Evolutionary conservation across 2,329 filamentous ascomycete genomes (phyloP).

Genomic region (Chrysoporthe deuterocubensis): DNA sequence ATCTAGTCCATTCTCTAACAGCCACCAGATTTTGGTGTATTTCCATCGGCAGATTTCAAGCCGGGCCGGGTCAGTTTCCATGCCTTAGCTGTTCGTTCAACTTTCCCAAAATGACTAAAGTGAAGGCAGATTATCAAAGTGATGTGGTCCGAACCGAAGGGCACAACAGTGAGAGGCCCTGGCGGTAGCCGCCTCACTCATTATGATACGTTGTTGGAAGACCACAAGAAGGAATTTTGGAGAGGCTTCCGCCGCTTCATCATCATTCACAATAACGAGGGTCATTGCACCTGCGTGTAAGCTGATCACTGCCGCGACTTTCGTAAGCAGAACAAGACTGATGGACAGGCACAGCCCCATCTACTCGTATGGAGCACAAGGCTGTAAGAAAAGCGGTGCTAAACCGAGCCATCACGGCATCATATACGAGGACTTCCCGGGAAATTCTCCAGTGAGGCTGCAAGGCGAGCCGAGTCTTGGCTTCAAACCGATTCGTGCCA

Average conservation of each 20-base stretch:
- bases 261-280: slow-evolving; percentile 54
- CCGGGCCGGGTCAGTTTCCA: slow-evolving; percentile 13
- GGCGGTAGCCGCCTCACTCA: slow-evolving; percentile 36
- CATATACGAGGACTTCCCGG: slow-evolving; percentile 43
- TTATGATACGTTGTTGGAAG: slow-evolving; percentile 29
- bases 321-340: background rate
- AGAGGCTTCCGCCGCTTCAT: slow-evolving; percentile 59
- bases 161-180: slow-evolving; percentile 7
- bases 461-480: slow-evolving; percentile 52
- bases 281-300: slow-evolving; percentile 62
- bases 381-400: slow-evolving; percentile 56
- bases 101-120: slow-evolving; percentile 4
- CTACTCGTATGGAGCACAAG: slow-evolving; percentile 57
- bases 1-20: background rate
- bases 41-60: background rate
- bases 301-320: slow-evolving; percentile 30
- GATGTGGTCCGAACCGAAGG: slow-evolving; percentile 55
- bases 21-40: background rate
- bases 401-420: slow-evolving; percentile 59
- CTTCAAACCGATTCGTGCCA: slow-evolving; percentile 50
- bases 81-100: background rate
- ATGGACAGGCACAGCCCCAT: slow-evolving; percentile 49
- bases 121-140: slow-evolving; percentile 56
- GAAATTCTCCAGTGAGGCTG: slow-evolving; percentile 39
- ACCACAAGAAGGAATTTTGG: slow-evolving; percentile 46